These are phyloP conservation scores for Diplodia corticola DNA, from an alignment of 2,329 filamentous ascomycete species.

Conservation along the genomic window DNA sequence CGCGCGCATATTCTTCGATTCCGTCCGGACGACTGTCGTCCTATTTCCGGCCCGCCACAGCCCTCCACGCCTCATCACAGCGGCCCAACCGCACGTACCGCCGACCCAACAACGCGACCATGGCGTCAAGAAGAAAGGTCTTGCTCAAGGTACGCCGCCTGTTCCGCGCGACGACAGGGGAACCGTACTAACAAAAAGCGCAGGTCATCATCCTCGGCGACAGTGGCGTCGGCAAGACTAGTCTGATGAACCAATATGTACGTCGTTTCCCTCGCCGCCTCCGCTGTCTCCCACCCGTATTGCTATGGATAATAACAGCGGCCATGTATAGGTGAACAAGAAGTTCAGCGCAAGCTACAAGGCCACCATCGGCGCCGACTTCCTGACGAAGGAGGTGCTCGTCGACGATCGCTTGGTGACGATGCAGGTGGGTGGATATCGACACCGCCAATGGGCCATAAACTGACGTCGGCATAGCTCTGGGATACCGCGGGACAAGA, in stretches of 20 bases:
- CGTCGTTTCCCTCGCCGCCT: conserved; percentile 37
- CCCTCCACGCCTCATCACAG: neutral
- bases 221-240: conserved; percentile 98
- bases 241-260: conserved; percentile 99
- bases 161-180: conserved; percentile 14
- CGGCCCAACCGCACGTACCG: neutral
- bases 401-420: conserved; percentile 97
- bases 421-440: conserved; percentile 72
- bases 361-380: conserved; percentile 97
- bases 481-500: conserved; percentile 99
- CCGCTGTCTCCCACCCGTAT: neutral
- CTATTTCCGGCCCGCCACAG: neutral
- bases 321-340: conserved; percentile 87
- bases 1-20: neutral
- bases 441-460: neutral
- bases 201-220: conserved; percentile 99
- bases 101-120: conserved; percentile 39
- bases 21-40: neutral
- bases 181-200: conserved; percentile 25
- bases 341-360: conserved; percentile 99
- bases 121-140: conserved; percentile 87
- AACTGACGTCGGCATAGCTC: conserved; percentile 58
- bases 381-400: conserved; percentile 95
- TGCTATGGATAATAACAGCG: neutral
- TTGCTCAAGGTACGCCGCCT: conserved; percentile 70